Evolutionary conservation across 306 rosid species (phyloP).

Genomic region (Glycine tomentella): DNA sequence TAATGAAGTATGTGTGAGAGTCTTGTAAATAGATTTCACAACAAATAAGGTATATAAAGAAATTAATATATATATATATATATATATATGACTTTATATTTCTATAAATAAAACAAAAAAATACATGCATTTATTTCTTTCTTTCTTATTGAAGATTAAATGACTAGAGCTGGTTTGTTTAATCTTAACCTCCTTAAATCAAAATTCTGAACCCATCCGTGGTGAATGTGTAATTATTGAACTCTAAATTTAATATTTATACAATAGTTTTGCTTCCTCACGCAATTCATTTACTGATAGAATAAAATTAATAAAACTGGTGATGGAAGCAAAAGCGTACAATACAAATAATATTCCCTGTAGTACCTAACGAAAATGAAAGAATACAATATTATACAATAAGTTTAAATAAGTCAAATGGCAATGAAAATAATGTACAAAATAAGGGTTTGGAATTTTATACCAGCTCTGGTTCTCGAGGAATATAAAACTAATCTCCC

Average conservation of each 20-base stretch:
- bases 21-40: too few relatives aligned
- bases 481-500: not conserved
- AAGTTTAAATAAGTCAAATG: conserved; percentile 27
- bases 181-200: not conserved
- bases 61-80: too few relatives aligned
- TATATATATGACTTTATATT: too few relatives aligned
- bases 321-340: conserved; percentile 19
- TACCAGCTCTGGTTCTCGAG: not conserved
- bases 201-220: not conserved
- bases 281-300: not conserved
- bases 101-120: too few relatives aligned
- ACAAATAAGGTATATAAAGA: too few relatives aligned
- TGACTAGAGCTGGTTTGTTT: not conserved
- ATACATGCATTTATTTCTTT: not conserved
- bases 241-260: not conserved
- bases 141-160: not conserved
- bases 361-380: conserved; percentile 33
- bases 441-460: conserved; percentile 33
- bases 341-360: conserved; percentile 9
- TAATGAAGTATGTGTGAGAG: too few relatives aligned
- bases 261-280: not conserved
- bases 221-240: not conserved
- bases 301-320: conserved; percentile 27
- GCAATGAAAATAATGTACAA: conserved; percentile 2
- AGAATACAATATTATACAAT: conserved; percentile 8